Evolutionary conservation across 1,284 basidiomycete species (phyloP), one percentile per base, ranked within the genome.

Genomic region (Heterobasidion annosum): DNA sequence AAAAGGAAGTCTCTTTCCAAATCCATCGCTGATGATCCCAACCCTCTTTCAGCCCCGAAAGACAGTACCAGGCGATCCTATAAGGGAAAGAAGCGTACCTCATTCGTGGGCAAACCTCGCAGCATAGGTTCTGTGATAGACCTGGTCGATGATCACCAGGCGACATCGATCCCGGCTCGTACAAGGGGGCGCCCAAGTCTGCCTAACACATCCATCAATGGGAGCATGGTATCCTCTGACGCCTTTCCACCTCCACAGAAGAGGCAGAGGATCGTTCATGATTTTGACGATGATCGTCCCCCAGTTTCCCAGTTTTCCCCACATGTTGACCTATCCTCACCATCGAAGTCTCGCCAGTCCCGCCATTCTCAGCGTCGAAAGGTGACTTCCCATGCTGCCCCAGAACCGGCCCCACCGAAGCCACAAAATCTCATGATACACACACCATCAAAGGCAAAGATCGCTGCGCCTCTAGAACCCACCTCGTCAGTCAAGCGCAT

Each of bases 401-500:
- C 48, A 50, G 34, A 51, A 19, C 50, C 35, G 37, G 15, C 8
- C n/a, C 25, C 25, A 25, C 34, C 52, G 10, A 45, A 10, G 7
- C 16, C 44, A 4, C 34, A 33, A n/a, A 47, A 43, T 47, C 53
- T 45, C 19, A 57, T 12, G 55, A 64, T 6, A 46, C 58, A 16
- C 53, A 60, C 19, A 54, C 13, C 43, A 18, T n/a, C 34, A 50
- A 50, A 8, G 51, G 54, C 32, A 37, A 56, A 54, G 33, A 34
- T 59, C 0, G 51, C 61, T 4, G 52, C 64, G 12, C 57, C 65
- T 15, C 59, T 65, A 8, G 61, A 67, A 5, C 63, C 63, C 15
- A 44, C 54, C 18, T 33, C 59, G 9, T 53, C 59, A 15, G 54
- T 59, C 32, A 84, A 79, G 63, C 81, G 88, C 50, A 71, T 89